Evolutionary conservation across 352 stramenopile species (phyloP).

Genomic region (Phytopythium litorale): DNA sequence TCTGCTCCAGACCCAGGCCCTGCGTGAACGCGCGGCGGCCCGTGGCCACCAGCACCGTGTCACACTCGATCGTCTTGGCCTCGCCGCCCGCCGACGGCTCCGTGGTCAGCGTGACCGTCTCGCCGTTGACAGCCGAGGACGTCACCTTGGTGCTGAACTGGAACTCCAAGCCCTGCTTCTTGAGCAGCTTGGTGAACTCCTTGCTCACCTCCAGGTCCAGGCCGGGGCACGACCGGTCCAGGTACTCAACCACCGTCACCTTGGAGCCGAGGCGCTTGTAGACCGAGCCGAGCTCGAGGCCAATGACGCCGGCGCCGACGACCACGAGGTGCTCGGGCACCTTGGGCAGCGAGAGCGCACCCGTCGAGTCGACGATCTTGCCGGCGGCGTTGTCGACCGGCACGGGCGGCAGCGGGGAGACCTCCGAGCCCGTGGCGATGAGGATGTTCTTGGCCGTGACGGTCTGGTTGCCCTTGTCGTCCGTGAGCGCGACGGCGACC

Average conservation of each 20-base stretch:
- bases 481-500: conserved; percentile 90
- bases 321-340: conserved; percentile 96
- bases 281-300: conserved; percentile 98
- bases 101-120: conserved; percentile 95
- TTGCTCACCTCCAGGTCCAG: conserved; percentile 96
- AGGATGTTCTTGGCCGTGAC: conserved; percentile 98
- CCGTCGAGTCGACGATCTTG: conserved; percentile 99
- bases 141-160: conserved; percentile 97
- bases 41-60: conserved; percentile 80
- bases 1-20: conserved; percentile 94
- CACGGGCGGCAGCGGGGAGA: conserved; percentile 92
- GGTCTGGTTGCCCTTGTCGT: conserved; percentile 85
- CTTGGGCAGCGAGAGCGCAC: conserved; percentile 91
- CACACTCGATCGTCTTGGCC: conserved; percentile 57
- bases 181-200: conserved; percentile 96
- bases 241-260: conserved; percentile 98
- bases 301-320: conserved; percentile 97
- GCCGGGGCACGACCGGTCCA: conserved; percentile 91
- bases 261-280: conserved; percentile 94
- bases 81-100: conserved; percentile 81
- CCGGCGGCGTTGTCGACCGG: conserved; percentile 96
- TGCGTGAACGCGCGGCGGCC: conserved; percentile 96
- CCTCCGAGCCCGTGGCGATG: conserved; percentile 86
- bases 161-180: conserved; percentile 99
- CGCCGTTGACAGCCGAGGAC: conserved; percentile 86